Conservation (phyloP, 2,329 filamentous ascomycete species). For the Penicillium nordicum region DNA sequence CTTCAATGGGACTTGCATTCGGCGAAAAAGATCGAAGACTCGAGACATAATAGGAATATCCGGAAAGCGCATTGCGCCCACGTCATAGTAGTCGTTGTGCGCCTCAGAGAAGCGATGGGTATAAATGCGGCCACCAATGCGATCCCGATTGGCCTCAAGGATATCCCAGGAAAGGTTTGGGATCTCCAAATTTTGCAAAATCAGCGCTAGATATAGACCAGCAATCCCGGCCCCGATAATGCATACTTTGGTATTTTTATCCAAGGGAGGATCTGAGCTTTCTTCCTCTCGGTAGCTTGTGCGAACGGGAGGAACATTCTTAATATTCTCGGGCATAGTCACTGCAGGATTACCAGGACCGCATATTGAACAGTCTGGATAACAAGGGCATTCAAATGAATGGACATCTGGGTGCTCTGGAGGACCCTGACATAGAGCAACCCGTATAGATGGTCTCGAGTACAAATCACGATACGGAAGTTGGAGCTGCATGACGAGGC, state of each 20-base stretch:
- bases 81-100: too few relatives aligned
- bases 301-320: not conserved
- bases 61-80: too few relatives aligned
- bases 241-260: not conserved
- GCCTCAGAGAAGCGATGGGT: too few relatives aligned
- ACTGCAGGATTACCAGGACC: not conserved
- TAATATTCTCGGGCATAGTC: not conserved
- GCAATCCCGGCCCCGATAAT: not conserved
- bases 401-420: not conserved
- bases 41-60: too few relatives aligned
- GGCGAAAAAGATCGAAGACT: too few relatives aligned
- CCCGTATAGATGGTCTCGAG: not conserved
- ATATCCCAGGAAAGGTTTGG: too few relatives aligned
- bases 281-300: not conserved
- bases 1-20: too few relatives aligned
- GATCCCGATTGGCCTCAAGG: too few relatives aligned
- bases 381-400: not conserved
- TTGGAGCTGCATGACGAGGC: not conserved
- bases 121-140: too few relatives aligned
- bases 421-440: not conserved
- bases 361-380: not conserved
- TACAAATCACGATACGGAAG: not conserved
- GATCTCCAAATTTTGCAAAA: too few relatives aligned
- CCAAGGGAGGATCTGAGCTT: not conserved
- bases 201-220: not conserved